Percentiles rank a stretch among this genome's conserved stretches.
phyloP scores from a whole-genome alignment of 176 grass and related monocot genomes.

The Musa beccarii region DNA sequence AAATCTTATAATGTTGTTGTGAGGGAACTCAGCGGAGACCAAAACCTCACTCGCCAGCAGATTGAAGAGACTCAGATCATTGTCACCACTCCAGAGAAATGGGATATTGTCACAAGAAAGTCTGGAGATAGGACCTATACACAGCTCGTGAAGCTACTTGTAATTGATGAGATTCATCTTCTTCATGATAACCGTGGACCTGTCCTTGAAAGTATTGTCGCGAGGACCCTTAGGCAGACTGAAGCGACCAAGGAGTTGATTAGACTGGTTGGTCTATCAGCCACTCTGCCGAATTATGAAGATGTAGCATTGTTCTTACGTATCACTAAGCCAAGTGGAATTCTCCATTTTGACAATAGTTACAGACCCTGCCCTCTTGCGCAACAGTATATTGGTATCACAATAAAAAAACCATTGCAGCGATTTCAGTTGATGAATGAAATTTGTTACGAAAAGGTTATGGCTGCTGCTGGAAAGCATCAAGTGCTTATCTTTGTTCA shows the following conservation, averaged over 20 bases:
- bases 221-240: conserved; percentile 88
- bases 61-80: conserved; percentile 98
- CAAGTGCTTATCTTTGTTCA: conserved; percentile 99
- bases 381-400: conserved; percentile 94
- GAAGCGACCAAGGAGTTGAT: conserved; percentile 83
- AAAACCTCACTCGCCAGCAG: conserved; percentile 75
- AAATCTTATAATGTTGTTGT: conserved; percentile 59
- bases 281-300: conserved; percentile 83
- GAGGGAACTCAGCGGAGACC: conserved; percentile 89
- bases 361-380: conserved; percentile 91
- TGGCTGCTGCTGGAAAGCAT: conserved; percentile 83
- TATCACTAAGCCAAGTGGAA: conserved; percentile 35
- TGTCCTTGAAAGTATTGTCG: conserved; percentile 94
- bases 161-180: conserved; percentile 94
- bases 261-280: conserved; percentile 77
- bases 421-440: conserved; percentile 98
- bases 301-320: conserved; percentile 84
- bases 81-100: conserved; percentile 96
- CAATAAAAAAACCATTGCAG: conserved; percentile 85
- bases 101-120: conserved; percentile 96
- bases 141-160: conserved; percentile 85
- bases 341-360: conserved; percentile 95
- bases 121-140: conserved; percentile 96
- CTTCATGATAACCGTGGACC: conserved; percentile 93
- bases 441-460: conserved; percentile 91